Evolutionary conservation across 805 yeast species (phyloP).

Genomic region (Spathaspora hagerdaliae): DNA sequence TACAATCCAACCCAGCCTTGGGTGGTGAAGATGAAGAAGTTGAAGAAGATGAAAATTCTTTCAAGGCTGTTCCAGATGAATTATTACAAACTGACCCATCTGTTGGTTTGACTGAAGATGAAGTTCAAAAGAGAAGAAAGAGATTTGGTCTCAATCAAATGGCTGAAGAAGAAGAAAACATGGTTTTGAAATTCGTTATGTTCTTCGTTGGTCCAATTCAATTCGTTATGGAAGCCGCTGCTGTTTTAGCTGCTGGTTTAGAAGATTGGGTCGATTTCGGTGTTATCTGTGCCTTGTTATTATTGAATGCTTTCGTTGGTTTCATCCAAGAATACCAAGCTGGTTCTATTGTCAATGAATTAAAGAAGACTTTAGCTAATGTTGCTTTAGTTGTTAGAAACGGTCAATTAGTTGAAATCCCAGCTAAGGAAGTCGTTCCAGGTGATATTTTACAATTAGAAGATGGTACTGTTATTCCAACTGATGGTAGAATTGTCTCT

Average conservation of each 20-base stretch:
- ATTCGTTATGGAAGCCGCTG: constrained; percentile 97
- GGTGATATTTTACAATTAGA: constrained; percentile 92
- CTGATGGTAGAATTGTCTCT: constrained; percentile 86
- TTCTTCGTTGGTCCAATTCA: constrained; percentile 95
- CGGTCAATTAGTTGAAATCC: constrained; percentile 70
- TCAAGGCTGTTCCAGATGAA: constrained; percentile 82
- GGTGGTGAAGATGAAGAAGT: constrained; percentile 52
- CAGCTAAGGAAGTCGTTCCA: constrained; percentile 85
- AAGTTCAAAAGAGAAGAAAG: constrained; percentile 80
- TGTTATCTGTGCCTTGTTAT: constrained; percentile 84
- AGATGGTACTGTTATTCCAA: constrained; percentile 90
- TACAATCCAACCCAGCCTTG: constrained; percentile 63
- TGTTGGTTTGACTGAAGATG: constrained; percentile 72
- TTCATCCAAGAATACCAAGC: constrained; percentile 97
- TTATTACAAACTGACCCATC: constrained; percentile 77
- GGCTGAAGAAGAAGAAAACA: constrained; percentile 83
- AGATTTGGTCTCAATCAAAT: constrained; percentile 86
- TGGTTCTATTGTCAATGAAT: constrained; percentile 94
- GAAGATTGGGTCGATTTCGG: constrained; percentile 99
- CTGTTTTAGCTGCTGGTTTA: constrained; percentile 90
- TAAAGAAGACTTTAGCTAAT: constrained; percentile 92
- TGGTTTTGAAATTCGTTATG: constrained; percentile 73
- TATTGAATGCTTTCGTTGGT: constrained; percentile 91
- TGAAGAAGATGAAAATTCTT: constrained; percentile 28
- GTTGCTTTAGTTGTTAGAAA: constrained; percentile 82